Percentiles rank a stretch among this genome's conserved stretches.
Conservation (phyloP, 2,329 filamentous ascomycete genomes). For the Colletotrichum sp. region DNA sequence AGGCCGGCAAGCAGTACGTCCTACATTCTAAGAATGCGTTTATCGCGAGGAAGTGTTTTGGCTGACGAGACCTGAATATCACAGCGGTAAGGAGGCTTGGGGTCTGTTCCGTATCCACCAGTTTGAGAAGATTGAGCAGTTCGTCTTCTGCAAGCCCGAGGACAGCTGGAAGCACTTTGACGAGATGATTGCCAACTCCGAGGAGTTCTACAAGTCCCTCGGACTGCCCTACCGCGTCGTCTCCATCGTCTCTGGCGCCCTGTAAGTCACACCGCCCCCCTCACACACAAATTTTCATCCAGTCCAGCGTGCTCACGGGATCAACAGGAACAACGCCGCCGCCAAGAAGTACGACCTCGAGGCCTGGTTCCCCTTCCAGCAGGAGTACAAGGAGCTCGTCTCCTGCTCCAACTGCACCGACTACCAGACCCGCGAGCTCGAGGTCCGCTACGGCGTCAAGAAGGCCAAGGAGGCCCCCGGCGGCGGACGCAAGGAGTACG, state of each 20-base stretch:
- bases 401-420: constrained; percentile 87
- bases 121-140: constrained; percentile 93
- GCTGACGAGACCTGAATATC: neutral
- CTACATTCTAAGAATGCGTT: constrained; percentile 31
- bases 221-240: constrained; percentile 90
- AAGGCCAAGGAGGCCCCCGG: constrained; percentile 36
- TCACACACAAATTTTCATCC: neutral
- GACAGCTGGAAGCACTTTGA: constrained; percentile 94
- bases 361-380: constrained; percentile 95
- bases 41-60: neutral
- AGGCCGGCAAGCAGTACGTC: constrained; percentile 78
- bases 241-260: constrained; percentile 91
- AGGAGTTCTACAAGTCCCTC: constrained; percentile 94
- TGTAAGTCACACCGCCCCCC: constrained; percentile 43
- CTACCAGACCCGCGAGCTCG: constrained; percentile 87
- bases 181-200: constrained; percentile 86
- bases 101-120: constrained; percentile 98
- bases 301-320: neutral
- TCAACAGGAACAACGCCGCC: constrained; percentile 57
- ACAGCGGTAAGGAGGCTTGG: constrained; percentile 82
- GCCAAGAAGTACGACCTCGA: constrained; percentile 96
- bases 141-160: constrained; percentile 81
- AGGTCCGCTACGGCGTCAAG: constrained; percentile 91
- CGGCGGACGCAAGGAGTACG: constrained; percentile 78
- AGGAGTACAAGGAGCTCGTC: constrained; percentile 98